Conservation (phyloP, 805 yeast genomes). For the Sporopachydermia lactativora region DNA sequence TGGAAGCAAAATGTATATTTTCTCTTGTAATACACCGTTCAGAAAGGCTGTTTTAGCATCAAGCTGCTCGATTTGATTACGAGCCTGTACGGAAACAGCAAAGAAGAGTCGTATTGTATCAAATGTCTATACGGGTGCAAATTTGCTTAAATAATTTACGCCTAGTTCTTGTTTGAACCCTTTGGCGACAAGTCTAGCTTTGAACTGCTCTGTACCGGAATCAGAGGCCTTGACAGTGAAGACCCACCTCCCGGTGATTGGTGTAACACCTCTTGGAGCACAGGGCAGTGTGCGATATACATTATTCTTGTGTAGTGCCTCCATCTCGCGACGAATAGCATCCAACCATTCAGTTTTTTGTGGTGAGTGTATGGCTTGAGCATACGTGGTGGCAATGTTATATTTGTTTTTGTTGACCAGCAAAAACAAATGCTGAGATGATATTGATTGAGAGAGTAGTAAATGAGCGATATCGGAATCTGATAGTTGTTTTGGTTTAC, state of each 20-base stretch:
- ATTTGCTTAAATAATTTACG: slow-evolving; percentile 15
- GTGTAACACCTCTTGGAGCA: not conserved
- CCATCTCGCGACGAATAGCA: too few species aligned
- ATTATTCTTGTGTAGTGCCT: too few species aligned
- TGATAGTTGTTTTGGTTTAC: too few species aligned
- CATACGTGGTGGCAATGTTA: too few species aligned
- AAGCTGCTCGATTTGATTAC: slow-evolving; percentile 12
- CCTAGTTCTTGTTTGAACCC: slow-evolving; percentile 15
- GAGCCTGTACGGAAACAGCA: slow-evolving; percentile 2
- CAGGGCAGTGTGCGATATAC: too few species aligned
- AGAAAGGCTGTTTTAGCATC: slow-evolving; percentile 14
- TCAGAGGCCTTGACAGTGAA: slow-evolving; percentile 5
- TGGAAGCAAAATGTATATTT: slow-evolving; percentile 6
- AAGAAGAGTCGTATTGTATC: slow-evolving; percentile 8
- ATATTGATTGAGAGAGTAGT: too few species aligned
- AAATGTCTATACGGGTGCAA: slow-evolving; percentile 17
- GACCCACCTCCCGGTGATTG: slow-evolving; percentile 8
- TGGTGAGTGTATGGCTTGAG: too few species aligned
- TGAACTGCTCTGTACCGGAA: slow-evolving; percentile 5
- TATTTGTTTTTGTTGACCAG: too few species aligned
- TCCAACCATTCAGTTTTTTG: too few species aligned
- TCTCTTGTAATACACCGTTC: slow-evolving; percentile 7
- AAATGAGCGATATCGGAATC: too few species aligned
- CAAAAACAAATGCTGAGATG: too few species aligned
- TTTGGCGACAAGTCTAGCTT: slow-evolving; percentile 16